A percentile compares a stretch with the other conserved stretches of the same genome.
Evolutionary conservation across 345 rosid genomes (phyloP).

Genomic region (Hibiscus trionum): DNA sequence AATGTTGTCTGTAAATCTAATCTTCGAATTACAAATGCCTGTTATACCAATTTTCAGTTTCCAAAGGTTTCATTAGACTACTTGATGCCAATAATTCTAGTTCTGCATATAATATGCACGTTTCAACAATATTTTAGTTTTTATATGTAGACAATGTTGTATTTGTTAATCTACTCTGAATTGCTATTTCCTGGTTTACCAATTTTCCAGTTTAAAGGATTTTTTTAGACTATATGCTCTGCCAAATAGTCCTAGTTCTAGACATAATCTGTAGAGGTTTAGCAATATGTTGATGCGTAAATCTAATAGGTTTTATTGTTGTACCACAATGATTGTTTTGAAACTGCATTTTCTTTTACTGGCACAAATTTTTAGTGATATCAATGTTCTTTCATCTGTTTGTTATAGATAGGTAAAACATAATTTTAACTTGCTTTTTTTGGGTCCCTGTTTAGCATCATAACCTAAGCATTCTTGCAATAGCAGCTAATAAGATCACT

Average conservation of each 20-base stretch:
- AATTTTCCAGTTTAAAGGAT: not conserved
- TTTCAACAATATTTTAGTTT: too few relatives aligned
- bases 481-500: constrained; percentile 11
- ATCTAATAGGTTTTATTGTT: not conserved
- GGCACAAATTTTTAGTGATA: not conserved
- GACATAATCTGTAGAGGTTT: not conserved
- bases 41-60: not conserved
- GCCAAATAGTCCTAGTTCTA: not conserved
- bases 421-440: not conserved
- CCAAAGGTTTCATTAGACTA: not conserved
- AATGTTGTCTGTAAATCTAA: not conserved
- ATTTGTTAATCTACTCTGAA: not conserved
- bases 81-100: not conserved
- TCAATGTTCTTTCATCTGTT: not conserved
- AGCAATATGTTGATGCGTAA: not conserved
- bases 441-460: not conserved
- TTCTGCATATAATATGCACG: not conserved
- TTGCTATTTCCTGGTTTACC: not conserved
- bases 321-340: not conserved
- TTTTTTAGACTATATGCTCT: not conserved
- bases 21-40: not conserved
- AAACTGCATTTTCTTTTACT: not conserved
- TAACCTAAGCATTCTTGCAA: not conserved
- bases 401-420: not conserved
- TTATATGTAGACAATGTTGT: not conserved